phyloP scores from a whole-genome alignment of 2,329 filamentous ascomycete species.

The Gremmenia infestans region DNA sequence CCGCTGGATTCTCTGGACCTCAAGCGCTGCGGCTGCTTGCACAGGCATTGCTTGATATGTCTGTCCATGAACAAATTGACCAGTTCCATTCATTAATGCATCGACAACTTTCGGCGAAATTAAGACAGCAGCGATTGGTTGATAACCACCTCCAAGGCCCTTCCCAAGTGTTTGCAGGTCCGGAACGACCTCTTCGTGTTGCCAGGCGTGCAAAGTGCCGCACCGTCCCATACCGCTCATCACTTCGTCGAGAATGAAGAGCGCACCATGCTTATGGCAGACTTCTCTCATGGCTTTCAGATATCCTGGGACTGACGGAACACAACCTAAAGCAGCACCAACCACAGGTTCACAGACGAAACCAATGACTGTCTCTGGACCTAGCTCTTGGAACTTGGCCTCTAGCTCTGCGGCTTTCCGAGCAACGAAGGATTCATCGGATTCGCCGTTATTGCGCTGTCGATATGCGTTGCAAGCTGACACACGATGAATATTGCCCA shows the following conservation, averaged over 20 bases:
- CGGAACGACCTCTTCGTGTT: conserved; percentile 48
- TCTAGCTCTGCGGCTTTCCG: conserved; percentile 59
- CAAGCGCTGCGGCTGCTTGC: conserved; percentile 56
- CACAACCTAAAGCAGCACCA: conserved; percentile 65
- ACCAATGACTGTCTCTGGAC: conserved; percentile 57
- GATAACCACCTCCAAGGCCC: conserved; percentile 59
- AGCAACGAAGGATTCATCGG: conserved; percentile 49
- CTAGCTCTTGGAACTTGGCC: conserved; percentile 53
- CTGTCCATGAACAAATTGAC: conserved; percentile 31
- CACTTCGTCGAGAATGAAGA: conserved; percentile 74
- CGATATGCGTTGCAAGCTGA: conserved; percentile 62
- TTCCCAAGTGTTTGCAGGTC: conserved; percentile 66
- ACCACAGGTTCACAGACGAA: conserved; percentile 65
- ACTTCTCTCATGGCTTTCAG: conserved; percentile 62
- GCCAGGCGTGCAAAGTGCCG: conserved; percentile 51
- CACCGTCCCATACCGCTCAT: conserved; percentile 55
- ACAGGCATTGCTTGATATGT: conserved; percentile 60
- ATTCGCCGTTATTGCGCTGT: conserved; percentile 44
- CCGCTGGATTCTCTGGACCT: conserved; percentile 55
- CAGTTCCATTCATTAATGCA: conserved; percentile 25
- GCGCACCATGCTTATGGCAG: conserved; percentile 65
- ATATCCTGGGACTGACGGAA: conserved; percentile 62
- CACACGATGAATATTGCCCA: conserved; percentile 50
- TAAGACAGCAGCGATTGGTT: conserved; percentile 56
- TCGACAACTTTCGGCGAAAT: conserved; percentile 47